phyloP scores from a whole-genome alignment of 129 eudicot species.

The Mikania micrantha region DNA sequence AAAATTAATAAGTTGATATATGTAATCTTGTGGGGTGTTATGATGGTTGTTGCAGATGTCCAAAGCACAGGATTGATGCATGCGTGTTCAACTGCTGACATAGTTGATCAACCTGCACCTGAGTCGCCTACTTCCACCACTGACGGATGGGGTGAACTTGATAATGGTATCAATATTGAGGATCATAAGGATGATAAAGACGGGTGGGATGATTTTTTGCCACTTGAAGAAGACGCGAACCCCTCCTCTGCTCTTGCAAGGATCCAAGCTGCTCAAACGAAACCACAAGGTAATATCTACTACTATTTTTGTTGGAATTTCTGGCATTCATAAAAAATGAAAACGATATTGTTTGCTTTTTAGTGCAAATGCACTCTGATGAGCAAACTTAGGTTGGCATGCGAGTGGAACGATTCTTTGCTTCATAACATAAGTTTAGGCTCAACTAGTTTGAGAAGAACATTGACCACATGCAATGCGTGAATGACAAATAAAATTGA shows the following conservation, averaged over 20 bases:
- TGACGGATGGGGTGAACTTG: constrained; percentile 91
- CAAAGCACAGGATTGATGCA: constrained; percentile 32
- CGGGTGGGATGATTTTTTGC: constrained; percentile 88
- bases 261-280: constrained; percentile 85
- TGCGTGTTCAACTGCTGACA: constrained; percentile 46
- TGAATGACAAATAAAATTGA: neutral
- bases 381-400: neutral
- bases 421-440: too few species aligned
- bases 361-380: neutral
- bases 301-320: neutral
- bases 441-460: too few species aligned
- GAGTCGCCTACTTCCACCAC: constrained; percentile 64
- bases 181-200: constrained; percentile 54
- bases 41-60: constrained; percentile 20
- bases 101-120: constrained; percentile 49
- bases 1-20: constrained; percentile 1
- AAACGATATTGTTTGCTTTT: neutral
- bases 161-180: constrained; percentile 51
- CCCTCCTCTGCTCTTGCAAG: constrained; percentile 70
- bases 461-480: neutral
- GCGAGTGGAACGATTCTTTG: neutral
- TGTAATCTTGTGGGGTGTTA: neutral
- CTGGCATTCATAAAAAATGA: neutral
- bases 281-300: constrained; percentile 57
- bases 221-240: constrained; percentile 68